These are phyloP conservation scores for Pythium graminicola DNA, from an alignment of 352 stramenopile species.

Conservation along the genomic window DNA sequence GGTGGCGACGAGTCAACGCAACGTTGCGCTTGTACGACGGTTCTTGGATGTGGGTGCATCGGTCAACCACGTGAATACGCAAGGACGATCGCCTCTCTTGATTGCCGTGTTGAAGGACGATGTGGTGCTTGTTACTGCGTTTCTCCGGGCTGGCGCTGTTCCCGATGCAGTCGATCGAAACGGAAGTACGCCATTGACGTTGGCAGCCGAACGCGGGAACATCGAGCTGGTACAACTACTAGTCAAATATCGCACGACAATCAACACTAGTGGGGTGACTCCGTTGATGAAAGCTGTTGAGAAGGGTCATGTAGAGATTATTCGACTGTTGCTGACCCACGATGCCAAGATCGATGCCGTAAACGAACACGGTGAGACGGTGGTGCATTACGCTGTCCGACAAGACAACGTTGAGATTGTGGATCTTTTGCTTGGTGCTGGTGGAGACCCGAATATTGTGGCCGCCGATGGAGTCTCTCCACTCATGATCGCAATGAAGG, in stretches of 20 bases:
- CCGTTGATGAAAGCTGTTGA: background rate
- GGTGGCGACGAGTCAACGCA: background rate
- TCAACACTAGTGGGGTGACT: background rate
- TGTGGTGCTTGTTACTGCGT: background rate
- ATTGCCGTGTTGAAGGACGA: background rate
- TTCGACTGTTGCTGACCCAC: background rate
- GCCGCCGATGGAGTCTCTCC: background rate
- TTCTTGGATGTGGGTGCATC: background rate
- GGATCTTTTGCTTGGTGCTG: background rate
- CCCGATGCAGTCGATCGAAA: no score
- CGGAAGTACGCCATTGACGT: background rate
- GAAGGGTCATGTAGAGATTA: background rate
- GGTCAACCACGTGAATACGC: background rate
- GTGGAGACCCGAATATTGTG: background rate
- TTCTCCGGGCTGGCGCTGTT: background rate
- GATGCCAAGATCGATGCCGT: background rate
- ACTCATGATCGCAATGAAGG: background rate
- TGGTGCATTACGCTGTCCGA: background rate
- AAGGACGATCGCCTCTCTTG: background rate
- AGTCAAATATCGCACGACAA: background rate
- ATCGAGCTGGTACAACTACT: background rate
- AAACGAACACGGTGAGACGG: background rate
- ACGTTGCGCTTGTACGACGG: background rate
- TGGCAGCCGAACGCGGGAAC: no score
- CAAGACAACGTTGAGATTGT: background rate